A percentile compares a stretch with the other conserved stretches of the same genome.
Evolutionary conservation across 2,329 filamentous ascomycete genomes (phyloP).

Genomic region (Myriosclerotinia curreyana): DNA sequence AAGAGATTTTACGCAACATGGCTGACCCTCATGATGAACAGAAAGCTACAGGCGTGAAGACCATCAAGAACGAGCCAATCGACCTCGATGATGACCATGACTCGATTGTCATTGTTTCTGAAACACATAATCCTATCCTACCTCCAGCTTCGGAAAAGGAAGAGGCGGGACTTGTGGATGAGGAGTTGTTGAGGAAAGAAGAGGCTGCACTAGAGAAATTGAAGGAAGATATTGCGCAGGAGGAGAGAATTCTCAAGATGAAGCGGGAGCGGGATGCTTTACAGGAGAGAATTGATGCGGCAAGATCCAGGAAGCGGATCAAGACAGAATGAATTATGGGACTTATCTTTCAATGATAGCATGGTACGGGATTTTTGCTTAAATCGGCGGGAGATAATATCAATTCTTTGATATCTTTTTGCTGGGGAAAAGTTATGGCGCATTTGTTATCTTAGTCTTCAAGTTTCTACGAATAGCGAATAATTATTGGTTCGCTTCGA

Average conservation of each 20-base stretch:
- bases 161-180: neutral
- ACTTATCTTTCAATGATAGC: neutral
- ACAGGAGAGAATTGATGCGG: neutral
- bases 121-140: neutral
- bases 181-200: neutral
- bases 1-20: neutral
- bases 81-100: neutral
- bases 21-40: neutral
- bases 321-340: neutral
- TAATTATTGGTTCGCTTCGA: neutral
- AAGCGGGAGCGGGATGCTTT: constrained; percentile 6
- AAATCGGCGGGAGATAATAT: neutral
- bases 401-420: neutral
- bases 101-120: neutral
- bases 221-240: constrained; percentile 10
- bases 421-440: neutral
- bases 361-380: neutral
- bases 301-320: neutral
- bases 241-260: constrained; percentile 16
- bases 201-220: neutral
- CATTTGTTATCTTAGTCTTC: neutral
- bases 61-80: neutral
- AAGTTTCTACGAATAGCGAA: neutral
- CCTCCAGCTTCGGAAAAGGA: neutral
- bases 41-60: neutral